Evolutionary conservation across 2,329 filamentous ascomycete species (phyloP).

Genomic region (Neoscytalidium dimidiatum): DNA sequence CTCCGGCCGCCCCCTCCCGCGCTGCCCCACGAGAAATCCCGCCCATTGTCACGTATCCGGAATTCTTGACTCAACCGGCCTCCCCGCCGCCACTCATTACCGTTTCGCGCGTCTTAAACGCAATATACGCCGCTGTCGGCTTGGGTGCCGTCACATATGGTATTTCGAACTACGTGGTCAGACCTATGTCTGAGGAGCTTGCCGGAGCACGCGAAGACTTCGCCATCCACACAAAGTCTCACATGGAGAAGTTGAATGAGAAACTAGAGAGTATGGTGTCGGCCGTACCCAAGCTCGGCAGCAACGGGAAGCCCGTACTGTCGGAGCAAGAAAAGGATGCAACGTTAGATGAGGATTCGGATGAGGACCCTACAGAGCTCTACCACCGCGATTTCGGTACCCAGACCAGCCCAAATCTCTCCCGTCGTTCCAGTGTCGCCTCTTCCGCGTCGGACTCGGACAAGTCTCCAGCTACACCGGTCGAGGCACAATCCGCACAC

Average conservation of each 20-base stretch:
- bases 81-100: conserved; percentile 63
- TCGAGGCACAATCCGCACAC: conserved; percentile 25
- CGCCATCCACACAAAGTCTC: conserved; percentile 51
- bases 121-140: conserved; percentile 58
- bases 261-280: conserved; percentile 63
- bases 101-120: conserved; percentile 56
- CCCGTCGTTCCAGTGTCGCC: conserved; percentile 20
- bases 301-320: conserved; percentile 24
- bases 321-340: conserved; percentile 26
- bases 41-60: conserved; percentile 68
- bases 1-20: not conserved
- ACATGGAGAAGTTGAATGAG: conserved; percentile 58
- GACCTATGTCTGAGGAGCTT: conserved; percentile 59
- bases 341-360: conserved; percentile 43
- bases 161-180: conserved; percentile 67
- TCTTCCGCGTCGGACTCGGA: conserved; percentile 28
- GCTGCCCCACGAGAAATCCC: conserved; percentile 48
- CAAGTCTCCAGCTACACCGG: conserved; percentile 30
- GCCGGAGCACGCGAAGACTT: conserved; percentile 60
- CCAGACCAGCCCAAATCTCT: conserved; percentile 62
- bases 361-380: conserved; percentile 69
- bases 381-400: conserved; percentile 81
- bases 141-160: conserved; percentile 66
- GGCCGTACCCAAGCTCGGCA: conserved; percentile 52
- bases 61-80: conserved; percentile 61